These are phyloP conservation scores for Albizia julibrissin DNA, from an alignment of 306 rosid genomes.

Conservation along the genomic window DNA sequence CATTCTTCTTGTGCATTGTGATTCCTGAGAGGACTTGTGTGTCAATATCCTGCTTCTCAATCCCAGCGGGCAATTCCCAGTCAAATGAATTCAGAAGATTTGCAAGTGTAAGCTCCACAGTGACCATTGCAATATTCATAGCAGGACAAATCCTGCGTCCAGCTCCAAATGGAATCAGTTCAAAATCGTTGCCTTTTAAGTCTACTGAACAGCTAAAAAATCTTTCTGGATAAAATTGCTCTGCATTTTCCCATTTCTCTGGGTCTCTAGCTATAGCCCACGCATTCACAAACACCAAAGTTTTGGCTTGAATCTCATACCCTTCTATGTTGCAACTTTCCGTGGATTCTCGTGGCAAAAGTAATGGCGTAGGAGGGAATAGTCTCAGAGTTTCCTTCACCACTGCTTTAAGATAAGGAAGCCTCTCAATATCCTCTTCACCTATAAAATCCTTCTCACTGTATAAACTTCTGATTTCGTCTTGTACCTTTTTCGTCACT, in stretches of 20 bases:
- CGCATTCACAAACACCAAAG: slow-evolving; percentile 33
- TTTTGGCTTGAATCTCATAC: slow-evolving; percentile 34
- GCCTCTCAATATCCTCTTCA: slow-evolving; percentile 43
- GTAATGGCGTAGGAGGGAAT: slow-evolving; percentile 42
- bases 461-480: slow-evolving; percentile 25
- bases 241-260: slow-evolving; percentile 33
- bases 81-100: slow-evolving; percentile 41
- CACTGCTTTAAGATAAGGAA: slow-evolving; percentile 40
- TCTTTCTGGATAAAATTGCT: slow-evolving; percentile 42
- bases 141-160: slow-evolving; percentile 50
- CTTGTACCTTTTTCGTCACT: slow-evolving; percentile 29
- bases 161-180: slow-evolving; percentile 41
- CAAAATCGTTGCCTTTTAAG: slow-evolving; percentile 33
- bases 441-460: slow-evolving; percentile 31
- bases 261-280: slow-evolving; percentile 50
- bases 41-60: slow-evolving; percentile 23
- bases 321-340: slow-evolving; percentile 33
- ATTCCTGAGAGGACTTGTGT: slow-evolving; percentile 37
- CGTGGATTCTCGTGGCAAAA: slow-evolving; percentile 40
- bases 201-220: slow-evolving; percentile 26
- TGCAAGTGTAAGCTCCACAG: slow-evolving; percentile 31
- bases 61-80: slow-evolving; percentile 32
- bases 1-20: slow-evolving; percentile 37
- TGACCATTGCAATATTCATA: slow-evolving; percentile 22
- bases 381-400: slow-evolving; percentile 45